Percentiles rank a stretch among this genome's conserved stretches.
These are phyloP conservation scores for Talaromyces rugulosus DNA, from an alignment of 2,329 filamentous ascomycete species.

Conservation along the genomic window DNA sequence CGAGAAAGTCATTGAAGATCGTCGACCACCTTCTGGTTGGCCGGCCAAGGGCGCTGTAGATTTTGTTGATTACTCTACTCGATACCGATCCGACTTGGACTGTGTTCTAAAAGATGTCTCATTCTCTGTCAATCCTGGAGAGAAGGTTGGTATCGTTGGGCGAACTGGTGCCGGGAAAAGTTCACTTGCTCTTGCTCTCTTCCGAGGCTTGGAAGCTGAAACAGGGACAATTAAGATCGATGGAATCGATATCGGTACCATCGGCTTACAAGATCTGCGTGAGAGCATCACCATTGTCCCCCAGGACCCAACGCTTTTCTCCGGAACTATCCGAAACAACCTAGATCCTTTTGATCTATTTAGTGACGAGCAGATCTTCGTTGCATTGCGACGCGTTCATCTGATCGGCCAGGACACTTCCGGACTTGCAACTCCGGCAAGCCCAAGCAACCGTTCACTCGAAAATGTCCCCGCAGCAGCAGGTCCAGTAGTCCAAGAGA, in stretches of 20 bases:
- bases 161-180: conserved; percentile 96
- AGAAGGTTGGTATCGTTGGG: conserved; percentile 95
- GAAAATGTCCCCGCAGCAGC: conserved; percentile 18
- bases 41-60: conserved; percentile 80
- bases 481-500: conserved; percentile 49
- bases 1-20: conserved; percentile 68
- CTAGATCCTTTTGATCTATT: conserved; percentile 88
- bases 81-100: conserved; percentile 83
- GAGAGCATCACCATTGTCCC: conserved; percentile 96
- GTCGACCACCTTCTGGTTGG: conserved; percentile 75
- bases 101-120: conserved; percentile 77
- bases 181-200: conserved; percentile 85
- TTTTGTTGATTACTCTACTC: conserved; percentile 83
- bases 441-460: conserved; percentile 21
- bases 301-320: conserved; percentile 89
- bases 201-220: conserved; percentile 89
- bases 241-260: conserved; percentile 79
- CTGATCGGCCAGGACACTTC: conserved; percentile 57
- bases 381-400: conserved; percentile 80
- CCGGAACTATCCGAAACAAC: conserved; percentile 85
- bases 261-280: conserved; percentile 88
- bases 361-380: conserved; percentile 86
- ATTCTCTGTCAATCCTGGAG: conserved; percentile 78
- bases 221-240: conserved; percentile 87
- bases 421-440: conserved; percentile 31